Base-by-base conservation (phyloP, 78 protist species). In the Creolimax fragrantissima region DNA sequence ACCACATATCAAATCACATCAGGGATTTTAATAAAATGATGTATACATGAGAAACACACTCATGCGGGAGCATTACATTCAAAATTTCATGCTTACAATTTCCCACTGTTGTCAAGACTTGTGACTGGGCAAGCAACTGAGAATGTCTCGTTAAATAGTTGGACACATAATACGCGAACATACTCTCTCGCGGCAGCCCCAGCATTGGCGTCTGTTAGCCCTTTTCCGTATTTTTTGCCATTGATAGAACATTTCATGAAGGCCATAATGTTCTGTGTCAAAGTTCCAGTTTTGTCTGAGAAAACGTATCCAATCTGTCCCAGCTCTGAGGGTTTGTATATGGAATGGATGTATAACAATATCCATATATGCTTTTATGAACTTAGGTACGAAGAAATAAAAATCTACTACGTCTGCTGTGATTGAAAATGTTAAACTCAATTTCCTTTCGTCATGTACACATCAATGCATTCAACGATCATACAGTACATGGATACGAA, bases 251-350 rank as follows among this genome's bases (percentile, higher is more conserved):
- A 95, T 89, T 93, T 89, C 91, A 86, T 84, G 92, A 95, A 97
- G 7, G 5, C n/a, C 95, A 94, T 94, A 35, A 86, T 32, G 93
- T 94, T 94, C n/a, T 86, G 92, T 4, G 95, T 94, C 47, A 94
- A 89, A 7, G 95, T 94, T 43, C 95, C 95, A 3, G 95, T 94
- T 47, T 94, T 94, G 94, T 94, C 95, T 3, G 93, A 89, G 58
- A 94, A 94, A 32, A 94, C 41, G 44, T 90, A 88, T n/a, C 90
- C 90, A 39, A 93, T 66, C 85, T 93, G 94, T 3, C 92, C 92
- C 11, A 91, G 32, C 37, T 91, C 92, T 90, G 86, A 6, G 35
- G 39, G 39, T 17, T 17, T 17, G 17, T 11, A 11, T 32, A 58
- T 17, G 74, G 11, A 17, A 58, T 58, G 17, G 74, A 32, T 17